Evolutionary conservation across 2,329 filamentous ascomycete genomes (phyloP).

Genomic region (Venturia asperata): DNA sequence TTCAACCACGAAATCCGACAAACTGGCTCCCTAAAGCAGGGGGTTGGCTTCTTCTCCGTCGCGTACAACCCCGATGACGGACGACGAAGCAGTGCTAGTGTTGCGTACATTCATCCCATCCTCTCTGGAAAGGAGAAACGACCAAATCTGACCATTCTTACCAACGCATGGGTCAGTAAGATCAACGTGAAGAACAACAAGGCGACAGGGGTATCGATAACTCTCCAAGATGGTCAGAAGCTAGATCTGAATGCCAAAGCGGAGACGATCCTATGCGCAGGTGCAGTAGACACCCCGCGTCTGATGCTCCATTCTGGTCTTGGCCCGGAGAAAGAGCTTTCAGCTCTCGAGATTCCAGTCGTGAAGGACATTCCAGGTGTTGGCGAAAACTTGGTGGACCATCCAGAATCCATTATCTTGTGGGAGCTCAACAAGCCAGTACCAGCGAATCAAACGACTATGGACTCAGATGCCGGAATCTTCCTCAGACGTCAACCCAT

Average conservation of each 20-base stretch:
- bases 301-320: slow-evolving; percentile 49
- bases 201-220: slow-evolving; percentile 68
- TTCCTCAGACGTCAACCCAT: slow-evolving; percentile 73
- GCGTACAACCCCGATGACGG: slow-evolving; percentile 88
- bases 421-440: slow-evolving; percentile 77
- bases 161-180: slow-evolving; percentile 80
- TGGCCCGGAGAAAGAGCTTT: slow-evolving; percentile 43
- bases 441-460: slow-evolving; percentile 73
- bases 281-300: slow-evolving; percentile 74
- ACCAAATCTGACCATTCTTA: slow-evolving; percentile 78
- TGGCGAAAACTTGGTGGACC: slow-evolving; percentile 57
- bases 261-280: slow-evolving; percentile 74
- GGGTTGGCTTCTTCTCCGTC: slow-evolving; percentile 84
- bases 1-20: slow-evolving; percentile 79
- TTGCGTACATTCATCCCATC: slow-evolving; percentile 90
- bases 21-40: slow-evolving; percentile 64
- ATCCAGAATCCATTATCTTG: slow-evolving; percentile 60
- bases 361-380: slow-evolving; percentile 55
- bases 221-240: slow-evolving; percentile 52
- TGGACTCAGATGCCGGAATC: slow-evolving; percentile 84
- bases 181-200: slow-evolving; percentile 63
- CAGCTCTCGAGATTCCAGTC: slow-evolving; percentile 44
- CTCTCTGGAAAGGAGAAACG: slow-evolving; percentile 74
- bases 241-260: slow-evolving; percentile 53
- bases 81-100: slow-evolving; percentile 74